A percentile compares a stretch with the other conserved stretches of the same genome.
Evolutionary conservation across 108 stramenopile genomes (phyloP).

Genomic region (Conticribra weissflogii): DNA sequence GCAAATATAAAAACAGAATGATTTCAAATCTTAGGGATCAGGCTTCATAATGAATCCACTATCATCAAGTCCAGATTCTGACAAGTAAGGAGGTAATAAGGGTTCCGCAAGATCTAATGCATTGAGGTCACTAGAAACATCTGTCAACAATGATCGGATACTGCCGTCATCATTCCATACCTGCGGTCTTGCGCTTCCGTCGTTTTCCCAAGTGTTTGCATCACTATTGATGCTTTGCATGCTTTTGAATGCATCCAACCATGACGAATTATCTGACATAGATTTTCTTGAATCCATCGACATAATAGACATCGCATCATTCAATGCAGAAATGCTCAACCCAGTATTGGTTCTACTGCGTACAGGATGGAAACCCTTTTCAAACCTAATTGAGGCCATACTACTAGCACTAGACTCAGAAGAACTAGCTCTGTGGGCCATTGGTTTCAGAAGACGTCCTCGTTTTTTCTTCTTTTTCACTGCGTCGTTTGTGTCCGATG

Average conservation of each 20-base stretch:
- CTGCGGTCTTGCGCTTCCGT: slow-evolving; percentile 9
- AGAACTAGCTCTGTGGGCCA: slow-evolving; percentile 18
- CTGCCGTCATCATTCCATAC: slow-evolving; percentile 32
- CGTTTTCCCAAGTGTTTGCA: slow-evolving; percentile 26
- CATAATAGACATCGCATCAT: slow-evolving; percentile 51
- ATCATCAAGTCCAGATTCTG: slow-evolving; percentile 31
- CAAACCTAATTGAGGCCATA: slow-evolving; percentile 26
- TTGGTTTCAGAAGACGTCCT: slow-evolving; percentile 20
- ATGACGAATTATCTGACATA: slow-evolving; percentile 17
- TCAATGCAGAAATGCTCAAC: slow-evolving; percentile 23
- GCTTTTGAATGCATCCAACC: slow-evolving; percentile 44
- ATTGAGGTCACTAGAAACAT: slow-evolving; percentile 47
- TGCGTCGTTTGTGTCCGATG: slow-evolving; percentile 1
- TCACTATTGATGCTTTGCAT: slow-evolving; percentile 45
- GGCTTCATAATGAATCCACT: slow-evolving; percentile 8
- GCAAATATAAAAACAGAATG: neutral
- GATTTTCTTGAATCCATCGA: slow-evolving; percentile 39
- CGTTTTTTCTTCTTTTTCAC: slow-evolving; percentile 13
- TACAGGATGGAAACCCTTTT: slow-evolving; percentile 28
- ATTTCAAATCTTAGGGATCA: neutral
- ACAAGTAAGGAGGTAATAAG: slow-evolving; percentile 32
- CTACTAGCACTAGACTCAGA: slow-evolving; percentile 34
- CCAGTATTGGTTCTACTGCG: slow-evolving; percentile 33
- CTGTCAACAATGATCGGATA: slow-evolving; percentile 33
- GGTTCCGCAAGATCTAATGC: slow-evolving; percentile 51